These are phyloP conservation scores for Zangia roseola DNA, from an alignment of 768 basidiomycete species.

Conservation along the genomic window DNA sequence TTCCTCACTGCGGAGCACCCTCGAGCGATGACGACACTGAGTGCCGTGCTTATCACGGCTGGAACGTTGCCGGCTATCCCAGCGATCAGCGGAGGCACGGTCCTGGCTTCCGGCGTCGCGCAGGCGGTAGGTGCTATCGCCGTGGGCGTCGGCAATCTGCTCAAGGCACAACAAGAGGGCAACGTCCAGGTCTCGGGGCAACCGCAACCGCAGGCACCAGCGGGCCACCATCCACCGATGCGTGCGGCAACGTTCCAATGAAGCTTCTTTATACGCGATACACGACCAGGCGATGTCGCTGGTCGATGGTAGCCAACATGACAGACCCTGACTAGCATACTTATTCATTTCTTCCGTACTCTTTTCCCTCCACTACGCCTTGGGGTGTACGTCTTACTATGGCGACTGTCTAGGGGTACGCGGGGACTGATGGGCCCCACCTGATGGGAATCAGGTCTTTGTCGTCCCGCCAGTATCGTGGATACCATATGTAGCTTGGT, in stretches of 20 bases:
- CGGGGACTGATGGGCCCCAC: constrained; percentile 4
- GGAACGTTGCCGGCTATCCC: constrained; percentile 74
- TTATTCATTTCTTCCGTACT: constrained; percentile 17
- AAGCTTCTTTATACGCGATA: not conserved
- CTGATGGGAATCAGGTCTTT: constrained; percentile 14
- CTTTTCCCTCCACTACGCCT: not conserved
- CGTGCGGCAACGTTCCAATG: constrained; percentile 33
- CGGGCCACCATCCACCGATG: constrained; percentile 24
- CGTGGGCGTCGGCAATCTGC: constrained; percentile 62
- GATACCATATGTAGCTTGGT: constrained; percentile 18
- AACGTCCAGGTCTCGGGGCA: constrained; percentile 30
- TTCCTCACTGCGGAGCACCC: constrained; percentile 75
- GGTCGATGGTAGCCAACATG: constrained; percentile 19
- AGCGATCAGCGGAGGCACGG: constrained; percentile 66
- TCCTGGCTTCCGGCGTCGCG: constrained; percentile 69
- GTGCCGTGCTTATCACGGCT: constrained; percentile 76
- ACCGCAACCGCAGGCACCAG: constrained; percentile 8
- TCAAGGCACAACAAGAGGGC: constrained; percentile 48
- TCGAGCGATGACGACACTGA: constrained; percentile 68
- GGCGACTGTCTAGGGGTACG: constrained; percentile 7
- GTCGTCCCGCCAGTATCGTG: constrained; percentile 7
- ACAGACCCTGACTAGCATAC: constrained; percentile 17
- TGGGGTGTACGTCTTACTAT: constrained; percentile 8
- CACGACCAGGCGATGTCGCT: constrained; percentile 15
- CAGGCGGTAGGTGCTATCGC: constrained; percentile 81